These are phyloP conservation scores for Hypoxylon perforatum DNA, from an alignment of 495 filamentous ascomycete species.

Conservation along the genomic window DNA sequence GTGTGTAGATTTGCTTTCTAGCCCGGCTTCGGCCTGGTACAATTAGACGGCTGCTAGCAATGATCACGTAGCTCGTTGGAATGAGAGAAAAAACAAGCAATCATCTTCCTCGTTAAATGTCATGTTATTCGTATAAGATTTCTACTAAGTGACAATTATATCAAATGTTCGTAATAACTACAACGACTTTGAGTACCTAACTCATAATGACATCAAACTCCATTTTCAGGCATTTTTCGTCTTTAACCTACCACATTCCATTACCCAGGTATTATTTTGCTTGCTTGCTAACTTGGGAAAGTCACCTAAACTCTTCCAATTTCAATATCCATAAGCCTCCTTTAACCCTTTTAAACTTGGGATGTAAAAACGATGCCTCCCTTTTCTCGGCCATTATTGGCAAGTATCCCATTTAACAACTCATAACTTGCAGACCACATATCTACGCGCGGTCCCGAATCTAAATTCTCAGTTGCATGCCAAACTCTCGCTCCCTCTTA, in stretches of 20 bases:
- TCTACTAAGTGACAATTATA: too few relatives aligned
- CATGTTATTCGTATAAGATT: too few relatives aligned
- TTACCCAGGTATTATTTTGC: background rate
- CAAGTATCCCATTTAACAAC: conserved; percentile 1
- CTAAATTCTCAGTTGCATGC: background rate
- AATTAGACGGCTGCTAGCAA: background rate
- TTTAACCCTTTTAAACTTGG: background rate
- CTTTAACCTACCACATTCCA: background rate
- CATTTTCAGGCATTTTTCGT: background rate
- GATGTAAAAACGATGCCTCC: background rate
- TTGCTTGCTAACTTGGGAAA: background rate
- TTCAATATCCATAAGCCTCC: background rate
- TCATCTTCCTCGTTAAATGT: background rate
- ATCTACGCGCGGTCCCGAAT: background rate
- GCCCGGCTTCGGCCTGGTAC: background rate
- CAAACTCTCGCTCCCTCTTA: conserved; percentile 14
- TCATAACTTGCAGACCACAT: background rate
- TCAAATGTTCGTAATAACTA: too few relatives aligned
- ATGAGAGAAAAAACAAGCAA: background rate
- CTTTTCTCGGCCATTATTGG: background rate
- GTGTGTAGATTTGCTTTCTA: background rate
- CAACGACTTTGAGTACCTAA: too few relatives aligned
- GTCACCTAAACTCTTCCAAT: background rate
- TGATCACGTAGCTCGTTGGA: background rate
- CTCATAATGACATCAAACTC: too few relatives aligned